These are phyloP conservation scores for Cyathus striatus DNA, from an alignment of 768 basidiomycete genomes.

Conservation along the genomic window DNA sequence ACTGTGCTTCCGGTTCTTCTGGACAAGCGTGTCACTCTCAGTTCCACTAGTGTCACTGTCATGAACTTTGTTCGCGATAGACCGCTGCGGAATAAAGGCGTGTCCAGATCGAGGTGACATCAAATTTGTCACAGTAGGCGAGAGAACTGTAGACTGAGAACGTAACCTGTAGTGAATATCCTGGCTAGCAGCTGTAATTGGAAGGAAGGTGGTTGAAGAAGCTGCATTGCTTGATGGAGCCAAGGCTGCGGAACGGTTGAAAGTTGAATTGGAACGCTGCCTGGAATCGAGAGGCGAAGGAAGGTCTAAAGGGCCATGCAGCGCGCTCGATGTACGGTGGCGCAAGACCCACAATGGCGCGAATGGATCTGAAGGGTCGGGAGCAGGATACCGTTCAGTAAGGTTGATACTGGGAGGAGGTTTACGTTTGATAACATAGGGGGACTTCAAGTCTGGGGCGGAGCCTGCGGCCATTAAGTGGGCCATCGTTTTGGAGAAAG, in stretches of 20 bases:
- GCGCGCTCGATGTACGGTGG: conserved; percentile 45
- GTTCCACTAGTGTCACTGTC: conserved; percentile 6
- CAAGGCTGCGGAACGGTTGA: not conserved
- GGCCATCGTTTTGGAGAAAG: too few species aligned
- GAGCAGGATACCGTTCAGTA: conserved; percentile 54
- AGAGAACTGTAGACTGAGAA: conserved; percentile 12
- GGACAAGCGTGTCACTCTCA: conserved; percentile 11
- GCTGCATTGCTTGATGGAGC: too few species aligned
- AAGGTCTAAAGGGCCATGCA: conserved; percentile 13
- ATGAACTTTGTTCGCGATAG: not conserved
- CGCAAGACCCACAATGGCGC: conserved; percentile 64
- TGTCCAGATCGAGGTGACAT: not conserved
- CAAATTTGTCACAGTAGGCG: conserved; percentile 1
- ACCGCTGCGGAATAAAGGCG: not conserved
- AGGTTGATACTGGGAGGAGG: conserved; percentile 49
- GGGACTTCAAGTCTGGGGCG: too few species aligned
- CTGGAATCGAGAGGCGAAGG: conserved; percentile 8
- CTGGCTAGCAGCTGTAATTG: not conserved
- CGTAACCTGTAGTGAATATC: conserved; percentile 12
- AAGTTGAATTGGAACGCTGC: conserved; percentile 6
- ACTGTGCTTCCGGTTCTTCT: not conserved
- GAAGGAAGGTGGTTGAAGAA: not conserved
- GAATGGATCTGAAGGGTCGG: conserved; percentile 68
- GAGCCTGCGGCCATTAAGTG: not conserved
- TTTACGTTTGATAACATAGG: conserved; percentile 47